Conservation (phyloP, 768 basidiomycete genomes). For the Gautieria morchelliformis region DNA sequence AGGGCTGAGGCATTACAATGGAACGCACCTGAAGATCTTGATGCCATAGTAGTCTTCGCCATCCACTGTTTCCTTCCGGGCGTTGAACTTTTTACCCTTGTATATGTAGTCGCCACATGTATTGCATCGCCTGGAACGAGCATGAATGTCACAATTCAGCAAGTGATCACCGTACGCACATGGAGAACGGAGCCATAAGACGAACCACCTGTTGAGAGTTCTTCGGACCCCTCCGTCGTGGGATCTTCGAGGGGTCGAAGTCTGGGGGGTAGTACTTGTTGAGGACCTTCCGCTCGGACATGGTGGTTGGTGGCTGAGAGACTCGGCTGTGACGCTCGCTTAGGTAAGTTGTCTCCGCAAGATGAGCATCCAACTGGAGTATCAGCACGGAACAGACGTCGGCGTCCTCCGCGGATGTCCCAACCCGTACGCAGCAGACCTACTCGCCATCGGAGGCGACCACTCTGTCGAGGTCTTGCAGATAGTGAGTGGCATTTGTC, state of each 20-base stretch:
- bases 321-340: neutral
- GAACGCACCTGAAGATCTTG: slow-evolving; percentile 65
- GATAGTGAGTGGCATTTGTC: slow-evolving; percentile 35
- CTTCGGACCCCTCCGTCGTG: slow-evolving; percentile 79
- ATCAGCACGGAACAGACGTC: slow-evolving; percentile 52
- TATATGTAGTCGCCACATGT: slow-evolving; percentile 98
- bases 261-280: slow-evolving; percentile 98
- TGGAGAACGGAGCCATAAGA: slow-evolving; percentile 98
- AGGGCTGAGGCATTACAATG: neutral
- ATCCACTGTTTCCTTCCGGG: slow-evolving; percentile 94
- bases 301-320: slow-evolving; percentile 24
- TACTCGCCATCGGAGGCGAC: slow-evolving; percentile 65
- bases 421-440: slow-evolving; percentile 53
- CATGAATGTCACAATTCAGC: neutral
- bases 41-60: slow-evolving; percentile 98
- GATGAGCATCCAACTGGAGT: slow-evolving; percentile 4
- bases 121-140: slow-evolving; percentile 63
- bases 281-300: slow-evolving; percentile 86
- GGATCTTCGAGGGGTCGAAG: slow-evolving; percentile 95
- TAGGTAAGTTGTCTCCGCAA: neutral
- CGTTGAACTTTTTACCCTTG: slow-evolving; percentile 99
- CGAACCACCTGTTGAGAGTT: slow-evolving; percentile 96
- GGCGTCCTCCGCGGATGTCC: slow-evolving; percentile 54
- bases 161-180: slow-evolving; percentile 40
- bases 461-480: slow-evolving; percentile 63